Base-by-base conservation (phyloP, 306 rosid species). In the Vigna radiata region DNA sequence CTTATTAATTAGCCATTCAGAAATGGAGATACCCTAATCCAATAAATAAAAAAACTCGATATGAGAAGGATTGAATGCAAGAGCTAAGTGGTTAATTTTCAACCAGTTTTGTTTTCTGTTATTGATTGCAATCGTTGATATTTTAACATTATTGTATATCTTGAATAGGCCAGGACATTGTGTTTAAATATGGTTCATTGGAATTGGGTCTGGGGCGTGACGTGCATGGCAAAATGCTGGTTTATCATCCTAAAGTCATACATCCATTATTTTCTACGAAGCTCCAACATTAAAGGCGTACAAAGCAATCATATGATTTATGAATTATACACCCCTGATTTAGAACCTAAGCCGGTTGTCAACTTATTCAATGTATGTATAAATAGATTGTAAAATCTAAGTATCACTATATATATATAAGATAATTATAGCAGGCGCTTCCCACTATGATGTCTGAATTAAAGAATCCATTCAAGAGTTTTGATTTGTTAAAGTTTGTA, bases 301-400 rank as follows among this genome's bases (percentile, higher is more conserved):
- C 27, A 25, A 25, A 25, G 27, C 27, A 84, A 84, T 80, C 46
- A 77, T 77, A 52, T 36, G 77, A 70, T 67, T 37, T 66, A 68
- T 52, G 85, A 81, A 73, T 44, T 47, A 72, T 44, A 19, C 21
- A 46, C 47, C 21, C 58, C 49, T 47, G 53, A 82, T 78, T n/a
- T n/a, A n/a, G n/a, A n/a, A n/a, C n/a, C 70, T 8, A 55, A 64
- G 74, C 8, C 16, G 29, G 31, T 54, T 81, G 72, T 59, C 70
- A 81, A 72, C 44, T 33, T 52, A 62, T 74, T 29, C 31, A 21
- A 4, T 29, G 31, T 29, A 29, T 29, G 31, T 29, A 0, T 29
- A 29, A 29, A 29, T 29, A 4, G 31, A 29, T 29, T 29, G 4
- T 29, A 29, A 29, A 2, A 29, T 29, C 31, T 29, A 29, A 29